Percentiles rank a stretch among this genome's conserved stretches.
Conservation (phyloP, 306 rosid species). For the Notholithocarpus densiflorus region DNA sequence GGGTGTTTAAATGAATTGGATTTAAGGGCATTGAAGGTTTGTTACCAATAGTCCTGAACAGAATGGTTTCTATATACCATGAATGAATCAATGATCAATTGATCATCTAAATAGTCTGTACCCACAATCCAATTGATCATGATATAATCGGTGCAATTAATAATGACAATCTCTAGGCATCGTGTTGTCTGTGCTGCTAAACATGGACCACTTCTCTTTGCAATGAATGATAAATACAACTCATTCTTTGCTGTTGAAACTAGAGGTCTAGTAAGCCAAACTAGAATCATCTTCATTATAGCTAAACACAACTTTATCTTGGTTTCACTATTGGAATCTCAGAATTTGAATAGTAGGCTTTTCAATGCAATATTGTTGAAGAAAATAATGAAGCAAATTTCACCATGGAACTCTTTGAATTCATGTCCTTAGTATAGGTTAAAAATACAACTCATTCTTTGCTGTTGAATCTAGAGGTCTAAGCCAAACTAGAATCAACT, state of each 20-base stretch:
- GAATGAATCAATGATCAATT: neutral
- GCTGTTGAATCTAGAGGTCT: neutral
- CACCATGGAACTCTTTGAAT: no score
- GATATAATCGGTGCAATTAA: neutral
- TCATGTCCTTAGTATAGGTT: no score
- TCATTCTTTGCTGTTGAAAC: neutral
- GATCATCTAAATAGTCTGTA: neutral
- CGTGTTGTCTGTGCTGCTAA: no score
- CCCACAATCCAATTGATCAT: neutral
- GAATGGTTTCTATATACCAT: no score
- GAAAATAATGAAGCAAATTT: no score
- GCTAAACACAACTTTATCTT: no score
- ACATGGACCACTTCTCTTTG: neutral
- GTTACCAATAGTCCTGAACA: no score
- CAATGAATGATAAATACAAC: neutral
- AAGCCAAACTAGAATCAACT: neutral
- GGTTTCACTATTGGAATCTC: no score
- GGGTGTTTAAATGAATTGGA: no score
- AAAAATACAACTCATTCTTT: neutral
- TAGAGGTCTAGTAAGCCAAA: neutral
- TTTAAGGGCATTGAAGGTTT: no score
- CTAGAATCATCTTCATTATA: neutral
- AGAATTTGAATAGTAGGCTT: no score
- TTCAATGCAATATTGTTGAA: no score
- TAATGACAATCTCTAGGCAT: neutral